Conservation (phyloP, 2,329 filamentous ascomycete genomes). For the Lachnellula occidentalis region DNA sequence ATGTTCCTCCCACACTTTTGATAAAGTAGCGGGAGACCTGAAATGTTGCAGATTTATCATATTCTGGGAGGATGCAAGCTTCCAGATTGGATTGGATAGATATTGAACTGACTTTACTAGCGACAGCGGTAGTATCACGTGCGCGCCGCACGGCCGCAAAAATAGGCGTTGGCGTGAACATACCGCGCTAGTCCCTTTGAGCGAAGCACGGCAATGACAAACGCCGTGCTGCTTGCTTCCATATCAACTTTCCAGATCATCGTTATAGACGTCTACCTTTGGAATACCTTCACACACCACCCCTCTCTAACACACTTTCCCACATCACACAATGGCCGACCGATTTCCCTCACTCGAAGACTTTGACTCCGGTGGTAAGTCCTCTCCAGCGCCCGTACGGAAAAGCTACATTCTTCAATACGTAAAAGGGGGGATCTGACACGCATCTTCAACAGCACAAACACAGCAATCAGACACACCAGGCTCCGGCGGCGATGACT, state of each 20-base stretch:
- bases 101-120: too few relatives aligned
- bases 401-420: background rate
- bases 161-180: too few relatives aligned
- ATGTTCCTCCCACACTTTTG: too few relatives aligned
- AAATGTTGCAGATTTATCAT: too few relatives aligned
- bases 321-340: slow-evolving; percentile 45
- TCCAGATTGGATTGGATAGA: too few relatives aligned
- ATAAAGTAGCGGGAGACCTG: too few relatives aligned
- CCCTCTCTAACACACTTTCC: too few relatives aligned
- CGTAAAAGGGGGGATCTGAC: slow-evolving; percentile 6
- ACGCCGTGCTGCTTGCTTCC: background rate
- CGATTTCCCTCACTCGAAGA: slow-evolving; percentile 56
- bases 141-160: too few relatives aligned
- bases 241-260: background rate
- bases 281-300: background rate
- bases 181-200: background rate
- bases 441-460: slow-evolving; percentile 49
- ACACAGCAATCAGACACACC: slow-evolving; percentile 50
- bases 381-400: slow-evolving; percentile 1
- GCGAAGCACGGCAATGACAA: background rate
- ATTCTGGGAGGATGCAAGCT: too few relatives aligned
- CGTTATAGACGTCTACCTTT: background rate
- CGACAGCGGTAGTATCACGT: too few relatives aligned
- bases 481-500: slow-evolving; percentile 65
- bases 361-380: slow-evolving; percentile 46